Conservation (phyloP, 208 protist genomes). For the Trypanosoma rangeli region DNA sequence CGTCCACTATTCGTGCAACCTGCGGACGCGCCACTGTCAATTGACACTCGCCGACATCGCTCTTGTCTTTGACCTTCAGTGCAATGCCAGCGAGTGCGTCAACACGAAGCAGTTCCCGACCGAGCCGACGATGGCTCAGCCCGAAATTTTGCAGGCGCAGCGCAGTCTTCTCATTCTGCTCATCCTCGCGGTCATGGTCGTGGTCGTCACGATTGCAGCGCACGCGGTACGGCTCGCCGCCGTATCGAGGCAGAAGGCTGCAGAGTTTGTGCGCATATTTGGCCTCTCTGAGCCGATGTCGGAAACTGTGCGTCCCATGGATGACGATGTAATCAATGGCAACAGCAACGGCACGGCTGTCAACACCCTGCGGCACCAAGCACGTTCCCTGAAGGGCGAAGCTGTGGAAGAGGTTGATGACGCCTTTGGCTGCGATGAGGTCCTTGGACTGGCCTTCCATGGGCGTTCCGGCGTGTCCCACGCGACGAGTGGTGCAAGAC, state of each 20-base stretch:
- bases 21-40: slow-evolving; percentile 34
- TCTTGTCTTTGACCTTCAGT: slow-evolving; percentile 68
- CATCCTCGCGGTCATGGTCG: slow-evolving; percentile 16
- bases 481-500: slow-evolving; percentile 21
- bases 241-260: slow-evolving; percentile 33
- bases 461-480: not conserved
- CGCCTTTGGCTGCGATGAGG: not conserved
- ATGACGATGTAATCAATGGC: not conserved
- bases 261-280: slow-evolving; percentile 67
- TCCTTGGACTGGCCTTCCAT: slow-evolving; percentile 4
- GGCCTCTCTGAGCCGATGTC: slow-evolving; percentile 22
- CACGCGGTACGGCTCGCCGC: slow-evolving; percentile 33
- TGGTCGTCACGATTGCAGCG: slow-evolving; percentile 32
- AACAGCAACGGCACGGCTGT: too few relatives aligned
- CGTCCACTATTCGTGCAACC: slow-evolving; percentile 51
- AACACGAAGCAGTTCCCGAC: slow-evolving; percentile 49
- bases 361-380: not conserved
- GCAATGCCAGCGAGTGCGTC: slow-evolving; percentile 75
- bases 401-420: not conserved
- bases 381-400: not conserved
- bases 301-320: not conserved
- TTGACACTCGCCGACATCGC: slow-evolving; percentile 60
- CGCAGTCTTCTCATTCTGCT: slow-evolving; percentile 9
- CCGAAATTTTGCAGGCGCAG: slow-evolving; percentile 4
- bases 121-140: slow-evolving; percentile 1